Evolutionary conservation across 2,329 filamentous ascomycete species (phyloP).

Genomic region (Ceratocystis huliohia): DNA sequence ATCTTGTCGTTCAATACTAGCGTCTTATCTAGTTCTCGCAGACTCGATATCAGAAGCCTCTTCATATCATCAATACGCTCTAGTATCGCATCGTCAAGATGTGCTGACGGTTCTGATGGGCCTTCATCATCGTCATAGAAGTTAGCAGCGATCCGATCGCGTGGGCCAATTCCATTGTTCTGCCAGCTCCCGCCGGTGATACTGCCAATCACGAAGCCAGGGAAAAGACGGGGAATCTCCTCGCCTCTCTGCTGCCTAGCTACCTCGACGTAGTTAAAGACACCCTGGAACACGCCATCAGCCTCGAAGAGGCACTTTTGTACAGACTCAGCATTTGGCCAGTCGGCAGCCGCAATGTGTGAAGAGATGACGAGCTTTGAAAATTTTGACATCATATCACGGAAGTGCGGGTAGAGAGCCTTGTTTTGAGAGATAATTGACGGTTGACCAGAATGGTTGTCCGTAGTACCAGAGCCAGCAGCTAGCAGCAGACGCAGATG

Average conservation of each 20-base stretch:
- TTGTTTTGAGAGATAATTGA: slow-evolving; percentile 99
- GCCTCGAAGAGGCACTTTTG: slow-evolving; percentile 94
- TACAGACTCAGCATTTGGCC: slow-evolving; percentile 83
- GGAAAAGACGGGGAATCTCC: slow-evolving; percentile 81
- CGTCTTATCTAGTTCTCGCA: slow-evolving; percentile 77
- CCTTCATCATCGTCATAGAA: slow-evolving; percentile 76
- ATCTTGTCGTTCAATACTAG: slow-evolving; percentile 68
- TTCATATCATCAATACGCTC: slow-evolving; percentile 79
- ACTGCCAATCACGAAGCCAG: slow-evolving; percentile 84
- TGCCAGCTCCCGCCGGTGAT: slow-evolving; percentile 79
- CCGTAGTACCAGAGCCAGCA: slow-evolving; percentile 89
- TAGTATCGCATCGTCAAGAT: slow-evolving; percentile 63
- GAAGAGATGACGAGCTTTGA: slow-evolving; percentile 98
- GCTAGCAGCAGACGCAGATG: slow-evolving; percentile 87
- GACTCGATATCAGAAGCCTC: slow-evolving; percentile 69
- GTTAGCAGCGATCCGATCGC: slow-evolving; percentile 64
- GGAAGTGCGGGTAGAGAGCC: slow-evolving; percentile 88
- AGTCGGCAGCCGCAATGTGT: slow-evolving; percentile 92
- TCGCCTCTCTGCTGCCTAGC: slow-evolving; percentile 87
- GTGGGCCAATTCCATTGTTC: slow-evolving; percentile 51
- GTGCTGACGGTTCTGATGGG: slow-evolving; percentile 54
- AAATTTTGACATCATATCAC: slow-evolving; percentile 99
- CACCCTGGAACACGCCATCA: slow-evolving; percentile 86
- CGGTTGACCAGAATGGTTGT: slow-evolving; percentile 96
- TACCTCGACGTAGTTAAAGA: slow-evolving; percentile 93